Conservation (phyloP, 208 protist species). For the Leishmania tropica region DNA sequence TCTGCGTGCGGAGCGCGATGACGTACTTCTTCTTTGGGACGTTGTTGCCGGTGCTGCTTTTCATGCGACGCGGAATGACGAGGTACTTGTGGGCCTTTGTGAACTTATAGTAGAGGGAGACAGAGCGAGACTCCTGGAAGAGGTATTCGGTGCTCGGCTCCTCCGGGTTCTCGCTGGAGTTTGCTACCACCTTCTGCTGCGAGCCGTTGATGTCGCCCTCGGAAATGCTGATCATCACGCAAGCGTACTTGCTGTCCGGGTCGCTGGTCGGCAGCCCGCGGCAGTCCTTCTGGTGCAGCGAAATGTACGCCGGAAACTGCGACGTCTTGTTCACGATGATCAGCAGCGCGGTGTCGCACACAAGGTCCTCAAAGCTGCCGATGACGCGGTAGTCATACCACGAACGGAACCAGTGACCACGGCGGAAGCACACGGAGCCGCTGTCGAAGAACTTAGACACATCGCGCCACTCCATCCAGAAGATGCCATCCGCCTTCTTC, state of each 20-base stretch:
- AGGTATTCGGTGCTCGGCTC: conserved; percentile 45
- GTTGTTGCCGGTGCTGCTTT: conserved; percentile 46
- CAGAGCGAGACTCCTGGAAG: conserved; percentile 47
- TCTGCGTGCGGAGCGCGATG: conserved; percentile 32
- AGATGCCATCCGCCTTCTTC: conserved; percentile 55
- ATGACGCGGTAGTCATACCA: conserved; percentile 61
- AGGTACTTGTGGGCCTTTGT: conserved; percentile 43
- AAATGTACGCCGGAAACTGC: conserved; percentile 42
- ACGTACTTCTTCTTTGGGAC: conserved; percentile 43
- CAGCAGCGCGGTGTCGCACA: conserved; percentile 46
- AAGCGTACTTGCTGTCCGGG: conserved; percentile 50
- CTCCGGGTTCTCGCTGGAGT: conserved; percentile 43
- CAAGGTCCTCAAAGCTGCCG: conserved; percentile 44
- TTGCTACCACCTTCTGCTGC: conserved; percentile 37
- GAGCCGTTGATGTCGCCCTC: conserved; percentile 33
- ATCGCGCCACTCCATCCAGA: conserved; percentile 84
- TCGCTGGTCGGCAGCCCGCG: conserved; percentile 41
- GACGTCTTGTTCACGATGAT: conserved; percentile 39
- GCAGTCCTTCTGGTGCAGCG: conserved; percentile 59
- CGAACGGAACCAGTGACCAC: conserved; percentile 37
- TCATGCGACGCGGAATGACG: conserved; percentile 52
- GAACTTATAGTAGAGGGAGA: conserved; percentile 42
- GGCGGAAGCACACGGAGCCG: conserved; percentile 61
- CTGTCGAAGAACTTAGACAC: conserved; percentile 67
- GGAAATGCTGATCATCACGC: conserved; percentile 51